These are phyloP conservation scores for Tuctoria greenei DNA, from an alignment of 176 grass and related monocot species.

Conservation along the genomic window DNA sequence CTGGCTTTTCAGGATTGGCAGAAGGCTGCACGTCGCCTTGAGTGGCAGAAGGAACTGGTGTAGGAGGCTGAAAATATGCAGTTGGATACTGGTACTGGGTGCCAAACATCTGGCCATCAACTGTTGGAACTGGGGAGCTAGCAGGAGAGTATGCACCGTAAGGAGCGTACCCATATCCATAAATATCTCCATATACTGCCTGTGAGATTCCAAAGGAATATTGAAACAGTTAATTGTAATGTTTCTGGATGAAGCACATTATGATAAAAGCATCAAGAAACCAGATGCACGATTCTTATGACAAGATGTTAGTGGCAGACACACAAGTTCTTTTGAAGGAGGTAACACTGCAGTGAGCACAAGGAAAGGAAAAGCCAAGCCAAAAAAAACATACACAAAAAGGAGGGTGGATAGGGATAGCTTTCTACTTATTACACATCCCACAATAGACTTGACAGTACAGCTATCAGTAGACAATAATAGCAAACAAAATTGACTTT, in stretches of 20 bases:
- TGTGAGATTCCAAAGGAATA: slow-evolving; percentile 23
- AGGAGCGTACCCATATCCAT: slow-evolving; percentile 96
- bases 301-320: slow-evolving; percentile 39
- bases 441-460: slow-evolving; percentile 38
- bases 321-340: neutral
- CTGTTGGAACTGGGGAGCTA: slow-evolving; percentile 78
- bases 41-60: slow-evolving; percentile 51
- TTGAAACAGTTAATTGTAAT: slow-evolving; percentile 9
- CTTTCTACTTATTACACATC: slow-evolving; percentile 39
- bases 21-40: slow-evolving; percentile 52
- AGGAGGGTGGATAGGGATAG: slow-evolving; percentile 13
- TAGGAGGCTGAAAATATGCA: slow-evolving; percentile 66
- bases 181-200: slow-evolving; percentile 91
- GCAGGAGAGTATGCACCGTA: slow-evolving; percentile 79
- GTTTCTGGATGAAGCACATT: slow-evolving; percentile 3
- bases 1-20: slow-evolving; percentile 57
- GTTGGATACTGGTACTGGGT: slow-evolving; percentile 80
- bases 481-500: slow-evolving; percentile 39
- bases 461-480: slow-evolving; percentile 36
- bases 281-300: slow-evolving; percentile 6
- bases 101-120: slow-evolving; percentile 78
- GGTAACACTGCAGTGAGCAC: neutral
- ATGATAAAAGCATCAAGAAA: neutral
- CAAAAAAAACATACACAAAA: slow-evolving; percentile 16
- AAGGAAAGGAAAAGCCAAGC: slow-evolving; percentile 23